Conservation (phyloP, 2,329 filamentous ascomycete genomes). For the Xylaria sp. region DNA sequence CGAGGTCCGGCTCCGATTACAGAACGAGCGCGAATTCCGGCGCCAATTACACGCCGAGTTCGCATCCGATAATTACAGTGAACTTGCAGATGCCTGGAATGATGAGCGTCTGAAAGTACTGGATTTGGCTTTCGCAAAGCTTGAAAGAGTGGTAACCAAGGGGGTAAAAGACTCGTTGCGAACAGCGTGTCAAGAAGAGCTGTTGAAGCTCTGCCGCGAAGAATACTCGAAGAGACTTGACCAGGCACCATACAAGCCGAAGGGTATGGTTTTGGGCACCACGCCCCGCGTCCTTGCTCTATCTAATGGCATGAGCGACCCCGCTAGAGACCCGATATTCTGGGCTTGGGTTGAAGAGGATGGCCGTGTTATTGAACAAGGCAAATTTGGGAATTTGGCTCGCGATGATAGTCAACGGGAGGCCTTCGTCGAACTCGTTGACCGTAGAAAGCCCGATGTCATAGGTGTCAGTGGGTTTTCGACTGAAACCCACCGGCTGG, state of each 20-base stretch:
- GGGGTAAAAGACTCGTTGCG: constrained; percentile 94
- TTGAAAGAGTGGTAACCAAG: constrained; percentile 83
- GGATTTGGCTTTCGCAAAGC: constrained; percentile 76
- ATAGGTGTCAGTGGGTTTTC: constrained; percentile 88
- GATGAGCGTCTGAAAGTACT: constrained; percentile 82
- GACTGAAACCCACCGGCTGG: constrained; percentile 81
- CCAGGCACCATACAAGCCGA: constrained; percentile 94
- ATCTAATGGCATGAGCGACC: constrained; percentile 80
- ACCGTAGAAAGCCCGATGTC: constrained; percentile 82
- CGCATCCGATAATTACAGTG: constrained; percentile 92
- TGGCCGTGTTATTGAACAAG: constrained; percentile 84
- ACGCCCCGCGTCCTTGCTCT: constrained; percentile 84
- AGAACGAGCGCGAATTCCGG: constrained; percentile 75
- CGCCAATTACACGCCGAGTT: constrained; percentile 80
- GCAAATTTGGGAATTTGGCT: constrained; percentile 80
- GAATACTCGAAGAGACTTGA: constrained; percentile 89
- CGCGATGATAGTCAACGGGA: constrained; percentile 68
- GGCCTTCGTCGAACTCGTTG: constrained; percentile 76
- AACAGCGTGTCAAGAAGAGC: constrained; percentile 89
- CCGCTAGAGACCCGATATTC: constrained; percentile 75
- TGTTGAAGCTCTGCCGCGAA: constrained; percentile 85
- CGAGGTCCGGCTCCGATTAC: constrained; percentile 79
- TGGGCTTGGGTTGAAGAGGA: constrained; percentile 96
- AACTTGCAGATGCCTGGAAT: constrained; percentile 94
- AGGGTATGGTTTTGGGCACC: constrained; percentile 87